Conservation (phyloP, 2,329 filamentous ascomycete species). For the Graphiopsis chlorocephala region DNA sequence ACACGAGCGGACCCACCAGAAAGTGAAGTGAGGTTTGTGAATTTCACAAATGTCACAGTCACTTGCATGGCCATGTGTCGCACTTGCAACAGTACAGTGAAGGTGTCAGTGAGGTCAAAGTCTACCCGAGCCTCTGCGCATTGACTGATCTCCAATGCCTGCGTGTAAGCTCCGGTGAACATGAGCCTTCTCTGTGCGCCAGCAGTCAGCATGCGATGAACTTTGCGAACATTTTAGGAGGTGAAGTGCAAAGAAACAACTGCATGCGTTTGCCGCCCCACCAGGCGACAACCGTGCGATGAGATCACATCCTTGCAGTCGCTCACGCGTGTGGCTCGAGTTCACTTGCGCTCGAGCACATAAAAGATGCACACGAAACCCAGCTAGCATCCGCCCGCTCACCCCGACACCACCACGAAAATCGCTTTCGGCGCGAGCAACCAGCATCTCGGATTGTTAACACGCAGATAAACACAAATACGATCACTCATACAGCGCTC, state of each 20-base stretch:
- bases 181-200: neutral
- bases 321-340: neutral
- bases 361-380: too few relatives aligned
- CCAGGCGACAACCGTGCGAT: neutral
- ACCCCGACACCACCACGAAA: too few relatives aligned
- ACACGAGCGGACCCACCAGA: neutral
- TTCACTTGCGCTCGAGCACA: neutral
- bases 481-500: too few relatives aligned
- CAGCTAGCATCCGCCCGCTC: too few relatives aligned
- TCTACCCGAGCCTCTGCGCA: neutral
- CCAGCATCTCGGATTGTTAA: too few relatives aligned
- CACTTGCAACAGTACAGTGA: neutral
- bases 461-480: too few relatives aligned
- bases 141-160: neutral
- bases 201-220: neutral
- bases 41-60: neutral
- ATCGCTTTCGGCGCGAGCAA: too few relatives aligned
- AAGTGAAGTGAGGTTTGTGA: neutral
- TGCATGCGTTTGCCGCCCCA: neutral
- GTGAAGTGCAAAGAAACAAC: neutral
- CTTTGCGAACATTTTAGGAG: neutral
- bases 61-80: neutral
- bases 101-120: neutral
- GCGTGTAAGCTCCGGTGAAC: neutral
- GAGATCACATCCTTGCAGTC: neutral